Conservation (phyloP, 495 filamentous ascomycete genomes). For the Neurospora pannonica region DNA sequence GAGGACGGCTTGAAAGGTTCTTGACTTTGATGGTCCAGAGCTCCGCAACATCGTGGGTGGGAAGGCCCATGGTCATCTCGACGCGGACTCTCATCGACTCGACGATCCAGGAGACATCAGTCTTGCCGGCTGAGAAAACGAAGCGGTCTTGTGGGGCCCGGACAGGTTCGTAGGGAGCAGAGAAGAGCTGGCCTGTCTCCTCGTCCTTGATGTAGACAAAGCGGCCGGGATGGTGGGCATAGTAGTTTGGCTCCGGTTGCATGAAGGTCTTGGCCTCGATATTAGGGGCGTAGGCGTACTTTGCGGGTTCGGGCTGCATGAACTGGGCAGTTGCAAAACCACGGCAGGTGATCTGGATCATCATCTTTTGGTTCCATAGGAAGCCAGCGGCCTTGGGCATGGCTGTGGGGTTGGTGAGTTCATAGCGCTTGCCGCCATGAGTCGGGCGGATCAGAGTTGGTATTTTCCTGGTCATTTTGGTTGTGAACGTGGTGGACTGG, state of each 20-base stretch:
- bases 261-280: slow-evolving; percentile 51
- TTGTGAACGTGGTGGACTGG: background rate
- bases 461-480: slow-evolving; percentile 20
- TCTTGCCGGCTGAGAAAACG: slow-evolving; percentile 46
- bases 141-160: slow-evolving; percentile 37
- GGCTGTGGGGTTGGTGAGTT: slow-evolving; percentile 44
- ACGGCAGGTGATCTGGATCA: slow-evolving; percentile 49
- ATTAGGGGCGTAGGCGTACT: slow-evolving; percentile 47
- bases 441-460: slow-evolving; percentile 32
- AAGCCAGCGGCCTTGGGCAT: slow-evolving; percentile 48
- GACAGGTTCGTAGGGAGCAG: slow-evolving; percentile 48
- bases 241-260: slow-evolving; percentile 52
- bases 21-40: slow-evolving; percentile 46
- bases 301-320: slow-evolving; percentile 51
- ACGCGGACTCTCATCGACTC: slow-evolving; percentile 42
- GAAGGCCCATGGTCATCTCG: slow-evolving; percentile 42
- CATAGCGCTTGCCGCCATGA: slow-evolving; percentile 43
- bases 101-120: slow-evolving; percentile 42
- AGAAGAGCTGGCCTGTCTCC: slow-evolving; percentile 42
- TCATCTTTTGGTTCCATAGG: slow-evolving; percentile 54
- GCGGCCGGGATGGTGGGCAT: slow-evolving; percentile 47
- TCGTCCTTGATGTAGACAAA: slow-evolving; percentile 53
- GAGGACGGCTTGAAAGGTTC: slow-evolving; percentile 35
- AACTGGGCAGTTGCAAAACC: slow-evolving; percentile 48
- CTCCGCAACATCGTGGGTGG: slow-evolving; percentile 45